Evolutionary conservation across 2,329 filamentous ascomycete species (phyloP), one percentile per base, ranked within the genome.

Genomic region (Leptographium galeiforme): DNA sequence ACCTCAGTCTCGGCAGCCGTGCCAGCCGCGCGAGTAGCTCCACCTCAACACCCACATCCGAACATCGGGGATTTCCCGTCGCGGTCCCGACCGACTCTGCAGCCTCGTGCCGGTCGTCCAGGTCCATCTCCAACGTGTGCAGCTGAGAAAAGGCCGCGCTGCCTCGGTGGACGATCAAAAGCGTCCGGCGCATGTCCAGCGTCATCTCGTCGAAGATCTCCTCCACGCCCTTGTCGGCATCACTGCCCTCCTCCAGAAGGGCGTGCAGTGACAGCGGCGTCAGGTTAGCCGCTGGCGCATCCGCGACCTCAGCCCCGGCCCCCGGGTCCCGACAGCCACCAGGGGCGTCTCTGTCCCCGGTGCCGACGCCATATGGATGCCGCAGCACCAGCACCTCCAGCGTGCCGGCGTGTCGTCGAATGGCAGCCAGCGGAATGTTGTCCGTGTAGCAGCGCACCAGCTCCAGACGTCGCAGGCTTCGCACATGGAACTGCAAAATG

Each of bases 121-220:
- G 67, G 60, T 76, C 74, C 11, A 77, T 57, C 60, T 76, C 73
- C 6, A 76, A 67, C 0, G 64, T 66, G 33, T 66, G 65, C 4
- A 76, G 63, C 4, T 4, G 72, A 71, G 11, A 68, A 61, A 57
- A 74, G 68, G 58, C 7, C 7, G 52, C 39, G 14, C 11, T 18
- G 8, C 47, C 33, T 6, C 30, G 45, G 6, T n/a, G 45, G 13
- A 8, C 8, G 2, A 40, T 14, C 39, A 40, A n/a, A 14, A 40
- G 39, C 13, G 39, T n/a, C 39, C 39, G 39, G 18, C 39, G 39
- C 39, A 8, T 40, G 14, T 40, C 39, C 39, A 40, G 14, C 39
- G 39, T n/a, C 39, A 40, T 40, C 39, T 40, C 39, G 14, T n/a
- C 39, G 39, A 16, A 40, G 7, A 40, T 40, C 14, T n/a, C 39